Base-by-base conservation (phyloP, 1,139 yeast genomes). In the Yamadazyma taylorii region DNA sequence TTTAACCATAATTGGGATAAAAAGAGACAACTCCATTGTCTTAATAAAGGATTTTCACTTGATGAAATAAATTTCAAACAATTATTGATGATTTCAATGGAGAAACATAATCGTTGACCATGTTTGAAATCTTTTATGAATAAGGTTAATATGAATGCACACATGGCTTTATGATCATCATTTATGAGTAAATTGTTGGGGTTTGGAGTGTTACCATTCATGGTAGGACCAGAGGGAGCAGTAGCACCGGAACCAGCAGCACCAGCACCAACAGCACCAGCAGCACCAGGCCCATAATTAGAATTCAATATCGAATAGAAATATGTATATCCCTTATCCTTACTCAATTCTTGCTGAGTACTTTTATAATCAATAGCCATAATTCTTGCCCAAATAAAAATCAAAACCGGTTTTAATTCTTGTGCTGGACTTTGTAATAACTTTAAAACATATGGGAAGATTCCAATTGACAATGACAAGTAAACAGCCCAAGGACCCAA, bases 401-500 rank as follows among this genome's bases (percentile, higher is more conserved):
- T 92, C 41, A 92, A 65, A 3, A 92, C 96, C 0, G 98, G 97
- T 53, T 89, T 89, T 43, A 94, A 69, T 53, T 94, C 98, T 27
- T 88, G 95, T 0, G 97, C 96, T 0, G 98, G 97, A 42, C 95
- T 85, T 57, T 92, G 98, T 25, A 92, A 65, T 24, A 94, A 69
- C 52, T 90, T 88, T 42, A 92, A 69, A 19, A 94, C 96, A 56
- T 94, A 94, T 0, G 98, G 97, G 61, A 92, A 92, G 25, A 92
- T 92, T 19, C 98, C 97, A 51, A 92, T 90, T 3, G 96, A 86
- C 26, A 92, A 68, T 0, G 97, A 95, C 30, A 90, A 68, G 51
- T 89, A 88, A 0, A 92, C 98, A 0, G 98, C 97, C 94, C 96
- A 88, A 0, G 98, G 97, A 0, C 99, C 99, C 30, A 92, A 66